Evolutionary conservation across 805 yeast species (phyloP).

Genomic region (Metahyphopichia silvanorum): DNA sequence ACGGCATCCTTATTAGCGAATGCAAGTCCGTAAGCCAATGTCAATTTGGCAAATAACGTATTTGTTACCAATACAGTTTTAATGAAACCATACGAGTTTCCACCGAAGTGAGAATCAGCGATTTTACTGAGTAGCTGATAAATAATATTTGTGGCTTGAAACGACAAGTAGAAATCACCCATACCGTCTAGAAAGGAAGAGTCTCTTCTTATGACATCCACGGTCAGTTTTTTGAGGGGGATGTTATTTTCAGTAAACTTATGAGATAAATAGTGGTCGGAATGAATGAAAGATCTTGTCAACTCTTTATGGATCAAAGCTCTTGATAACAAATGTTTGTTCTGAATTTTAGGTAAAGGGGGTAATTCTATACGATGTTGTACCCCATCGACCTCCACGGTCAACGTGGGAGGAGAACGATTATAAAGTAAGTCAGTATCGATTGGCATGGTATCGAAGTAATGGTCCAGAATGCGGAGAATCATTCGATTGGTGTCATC

Average conservation of each 20-base stretch:
- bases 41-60: constrained; percentile 32
- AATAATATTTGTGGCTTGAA: constrained; percentile 32
- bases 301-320: constrained; percentile 39
- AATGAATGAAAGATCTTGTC: constrained; percentile 23
- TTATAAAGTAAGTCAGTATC: constrained; percentile 20
- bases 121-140: constrained; percentile 18
- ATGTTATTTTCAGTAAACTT: constrained; percentile 14
- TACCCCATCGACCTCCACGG: constrained; percentile 15
- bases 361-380: constrained; percentile 28
- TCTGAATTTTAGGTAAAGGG: constrained; percentile 27
- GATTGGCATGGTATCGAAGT: constrained; percentile 21
- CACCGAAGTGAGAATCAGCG: constrained; percentile 17
- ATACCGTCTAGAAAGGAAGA: constrained; percentile 39
- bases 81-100: constrained; percentile 23
- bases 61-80: constrained; percentile 35
- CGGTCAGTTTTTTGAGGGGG: constrained; percentile 15
- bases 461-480: constrained; percentile 7
- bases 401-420: constrained; percentile 6
- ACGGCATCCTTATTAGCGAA: constrained; percentile 29
- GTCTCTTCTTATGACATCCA: constrained; percentile 26
- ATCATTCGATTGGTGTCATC: constrained; percentile 3
- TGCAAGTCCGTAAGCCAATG: constrained; percentile 33
- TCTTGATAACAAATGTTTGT: constrained; percentile 26
- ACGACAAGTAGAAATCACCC: constrained; percentile 38
- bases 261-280: constrained; percentile 24